Conservation (phyloP, 352 stramenopile genomes). For the Blastocystis sp. region DNA sequence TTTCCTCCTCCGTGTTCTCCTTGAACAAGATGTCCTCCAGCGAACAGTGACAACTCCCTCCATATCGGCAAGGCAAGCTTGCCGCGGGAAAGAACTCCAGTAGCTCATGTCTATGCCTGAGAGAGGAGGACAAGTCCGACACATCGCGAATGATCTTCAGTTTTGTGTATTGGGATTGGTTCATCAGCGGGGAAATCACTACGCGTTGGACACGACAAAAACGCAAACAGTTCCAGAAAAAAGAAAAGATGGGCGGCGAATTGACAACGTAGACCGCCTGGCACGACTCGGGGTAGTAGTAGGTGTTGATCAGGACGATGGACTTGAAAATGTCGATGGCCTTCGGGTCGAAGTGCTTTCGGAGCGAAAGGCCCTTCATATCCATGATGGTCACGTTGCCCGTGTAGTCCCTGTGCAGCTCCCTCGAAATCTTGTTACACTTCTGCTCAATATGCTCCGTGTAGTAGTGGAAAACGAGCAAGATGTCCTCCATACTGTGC, state of each 20-base stretch:
- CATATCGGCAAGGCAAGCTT: neutral
- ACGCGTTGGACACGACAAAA: neutral
- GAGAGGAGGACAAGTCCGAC: neutral
- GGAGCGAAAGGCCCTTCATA: slow-evolving; percentile 20
- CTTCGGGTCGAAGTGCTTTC: slow-evolving; percentile 26
- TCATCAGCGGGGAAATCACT: slow-evolving; percentile 42
- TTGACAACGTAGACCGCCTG: slow-evolving; percentile 28
- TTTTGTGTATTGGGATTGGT: slow-evolving; percentile 30
- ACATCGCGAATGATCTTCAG: neutral
- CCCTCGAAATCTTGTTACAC: neutral
- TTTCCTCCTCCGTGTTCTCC: neutral
- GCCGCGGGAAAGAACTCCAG: neutral
- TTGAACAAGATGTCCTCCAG: neutral
- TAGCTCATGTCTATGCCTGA: slow-evolving; percentile 14
- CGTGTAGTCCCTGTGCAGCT: slow-evolving; percentile 8
- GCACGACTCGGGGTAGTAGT: slow-evolving; percentile 34
- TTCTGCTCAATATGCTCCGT: slow-evolving; percentile 25
- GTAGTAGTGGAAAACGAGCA: slow-evolving; percentile 35
- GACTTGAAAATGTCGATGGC: slow-evolving; percentile 27
- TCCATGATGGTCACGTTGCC: slow-evolving; percentile 51
- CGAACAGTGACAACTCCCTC: neutral
- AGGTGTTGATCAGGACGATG: slow-evolving; percentile 14
- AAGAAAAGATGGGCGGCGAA: slow-evolving; percentile 34
- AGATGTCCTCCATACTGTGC: slow-evolving; percentile 23
- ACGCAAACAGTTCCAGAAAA: slow-evolving; percentile 14